These are phyloP conservation scores for Globisporangium ultimum DNA, from an alignment of 352 stramenopile species.

Conservation along the genomic window DNA sequence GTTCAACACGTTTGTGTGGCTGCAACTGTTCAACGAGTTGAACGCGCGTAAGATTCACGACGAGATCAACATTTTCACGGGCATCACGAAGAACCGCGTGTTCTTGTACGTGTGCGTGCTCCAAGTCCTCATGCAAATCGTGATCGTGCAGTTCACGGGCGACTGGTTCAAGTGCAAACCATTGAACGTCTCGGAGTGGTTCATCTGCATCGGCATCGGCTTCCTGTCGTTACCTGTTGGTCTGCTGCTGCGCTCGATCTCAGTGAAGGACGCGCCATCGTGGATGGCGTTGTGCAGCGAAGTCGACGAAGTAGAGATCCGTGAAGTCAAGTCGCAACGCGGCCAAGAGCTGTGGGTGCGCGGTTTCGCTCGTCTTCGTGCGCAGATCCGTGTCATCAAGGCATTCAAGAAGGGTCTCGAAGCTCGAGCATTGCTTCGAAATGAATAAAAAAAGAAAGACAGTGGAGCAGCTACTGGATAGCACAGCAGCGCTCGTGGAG, in stretches of 20 bases:
- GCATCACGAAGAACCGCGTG: constrained; percentile 88
- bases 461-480: neutral
- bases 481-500: neutral
- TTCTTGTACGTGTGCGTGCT: constrained; percentile 91
- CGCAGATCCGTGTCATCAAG: constrained; percentile 63
- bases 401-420: constrained; percentile 61
- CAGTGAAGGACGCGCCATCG: constrained; percentile 50
- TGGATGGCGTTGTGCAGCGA: constrained; percentile 61
- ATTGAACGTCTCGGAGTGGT: constrained; percentile 37
- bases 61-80: constrained; percentile 93
- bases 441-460: constrained; percentile 5
- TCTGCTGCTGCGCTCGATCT: constrained; percentile 48
- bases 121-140: constrained; percentile 88
- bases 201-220: constrained; percentile 55
- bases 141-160: constrained; percentile 95
- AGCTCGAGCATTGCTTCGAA: constrained; percentile 14
- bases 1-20: constrained; percentile 97
- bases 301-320: constrained; percentile 35
- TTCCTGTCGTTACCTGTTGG: constrained; percentile 47
- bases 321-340: constrained; percentile 24
- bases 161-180: constrained; percentile 56
- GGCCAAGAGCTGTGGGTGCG: constrained; percentile 59
- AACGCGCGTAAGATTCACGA: constrained; percentile 87
- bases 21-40: constrained; percentile 89
- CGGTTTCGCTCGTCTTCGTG: constrained; percentile 43